A percentile compares a stretch with the other conserved stretches of the same genome.
Conservation (phyloP, 2,329 filamentous ascomycete species). For the Cladosporium sp. region DNA sequence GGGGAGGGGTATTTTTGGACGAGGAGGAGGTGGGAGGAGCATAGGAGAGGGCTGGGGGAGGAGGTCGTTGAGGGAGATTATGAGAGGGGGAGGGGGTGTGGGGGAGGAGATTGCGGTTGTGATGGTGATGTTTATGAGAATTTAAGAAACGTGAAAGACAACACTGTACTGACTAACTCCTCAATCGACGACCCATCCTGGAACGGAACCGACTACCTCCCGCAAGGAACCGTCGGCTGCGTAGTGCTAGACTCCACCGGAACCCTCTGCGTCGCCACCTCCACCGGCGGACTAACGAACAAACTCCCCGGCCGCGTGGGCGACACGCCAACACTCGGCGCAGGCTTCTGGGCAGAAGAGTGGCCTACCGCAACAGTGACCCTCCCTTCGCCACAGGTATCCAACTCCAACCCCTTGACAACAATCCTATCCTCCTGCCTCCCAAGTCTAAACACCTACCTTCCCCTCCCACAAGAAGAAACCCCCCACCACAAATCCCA, state of each 20-base stretch:
- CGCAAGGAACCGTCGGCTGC: constrained; percentile 79
- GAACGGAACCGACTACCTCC: constrained; percentile 62
- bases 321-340: constrained; percentile 77
- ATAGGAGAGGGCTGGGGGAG: constrained; percentile 54
- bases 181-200: constrained; percentile 41
- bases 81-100: constrained; percentile 39
- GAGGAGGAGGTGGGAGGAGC: constrained; percentile 72
- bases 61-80: constrained; percentile 33
- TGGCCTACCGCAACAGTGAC: constrained; percentile 46
- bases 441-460: constrained; percentile 20
- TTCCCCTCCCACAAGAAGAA: constrained; percentile 15
- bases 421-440: constrained; percentile 21
- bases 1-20: constrained; percentile 73
- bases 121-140: neutral
- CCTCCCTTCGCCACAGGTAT: neutral
- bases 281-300: constrained; percentile 77
- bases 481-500: neutral
- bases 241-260: constrained; percentile 76
- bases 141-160: too few relatives aligned
- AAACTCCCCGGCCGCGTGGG: constrained; percentile 81
- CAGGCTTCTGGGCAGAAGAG: constrained; percentile 86
- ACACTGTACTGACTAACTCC: neutral
- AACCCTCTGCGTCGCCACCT: constrained; percentile 62
- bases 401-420: neutral
- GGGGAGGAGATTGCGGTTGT: neutral